Evolutionary conservation across 768 basidiomycete genomes (phyloP).

Genomic region (Pleurotus pulmonarius): DNA sequence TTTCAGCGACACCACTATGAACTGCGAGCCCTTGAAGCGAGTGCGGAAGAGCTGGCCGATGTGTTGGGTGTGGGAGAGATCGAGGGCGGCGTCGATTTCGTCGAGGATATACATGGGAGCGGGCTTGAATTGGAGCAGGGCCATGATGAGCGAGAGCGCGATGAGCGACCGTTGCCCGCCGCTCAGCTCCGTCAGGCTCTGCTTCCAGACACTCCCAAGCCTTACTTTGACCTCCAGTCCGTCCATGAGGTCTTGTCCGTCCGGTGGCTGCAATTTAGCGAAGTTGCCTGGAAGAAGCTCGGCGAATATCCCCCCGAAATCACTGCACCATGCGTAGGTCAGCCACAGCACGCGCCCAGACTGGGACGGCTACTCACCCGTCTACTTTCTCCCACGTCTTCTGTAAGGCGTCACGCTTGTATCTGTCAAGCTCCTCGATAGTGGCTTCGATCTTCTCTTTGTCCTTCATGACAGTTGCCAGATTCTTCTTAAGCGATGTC

Average conservation of each 20-base stretch:
- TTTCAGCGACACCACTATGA: slow-evolving; percentile 96
- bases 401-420: slow-evolving; percentile 89
- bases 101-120: slow-evolving; percentile 99
- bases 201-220: slow-evolving; percentile 96
- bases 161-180: slow-evolving; percentile 99
- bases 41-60: slow-evolving; percentile 98
- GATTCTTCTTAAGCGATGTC: slow-evolving; percentile 79
- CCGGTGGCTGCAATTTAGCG: slow-evolving; percentile 90
- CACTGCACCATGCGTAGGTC: slow-evolving; percentile 41
- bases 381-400: slow-evolving; percentile 98
- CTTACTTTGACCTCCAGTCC: slow-evolving; percentile 97
- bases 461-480: slow-evolving; percentile 84
- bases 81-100: slow-evolving; percentile 97
- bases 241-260: slow-evolving; percentile 88
- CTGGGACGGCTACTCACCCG: slow-evolving; percentile 49
- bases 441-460: slow-evolving; percentile 94
- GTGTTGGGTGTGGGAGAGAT: slow-evolving; percentile 94
- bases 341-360: background rate
- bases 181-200: slow-evolving; percentile 93
- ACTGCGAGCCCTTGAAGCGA: slow-evolving; percentile 96
- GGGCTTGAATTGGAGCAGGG: slow-evolving; percentile 97
- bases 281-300: slow-evolving; percentile 96
- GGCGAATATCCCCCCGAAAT: slow-evolving; percentile 95
- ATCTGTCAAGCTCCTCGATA: slow-evolving; percentile 87
- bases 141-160: slow-evolving; percentile 97